A percentile compares a stretch with the other conserved stretches of the same genome.
Evolutionary conservation across 1,284 basidiomycete species (phyloP).

Genomic region (Puccinia hordei): DNA sequence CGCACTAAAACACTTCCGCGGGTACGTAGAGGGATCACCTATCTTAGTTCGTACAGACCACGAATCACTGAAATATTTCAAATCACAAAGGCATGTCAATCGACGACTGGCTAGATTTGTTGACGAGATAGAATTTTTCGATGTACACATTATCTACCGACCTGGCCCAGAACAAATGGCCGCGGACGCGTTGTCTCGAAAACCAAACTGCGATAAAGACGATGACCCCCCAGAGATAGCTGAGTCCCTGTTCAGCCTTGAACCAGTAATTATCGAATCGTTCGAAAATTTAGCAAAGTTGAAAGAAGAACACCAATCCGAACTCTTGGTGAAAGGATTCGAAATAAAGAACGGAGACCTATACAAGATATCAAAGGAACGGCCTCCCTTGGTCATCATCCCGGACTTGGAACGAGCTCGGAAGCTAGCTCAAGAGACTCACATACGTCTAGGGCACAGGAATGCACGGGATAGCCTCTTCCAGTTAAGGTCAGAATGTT

Average conservation of each 20-base stretch:
- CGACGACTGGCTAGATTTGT: not conserved
- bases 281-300: not conserved
- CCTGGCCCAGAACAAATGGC: slow-evolving; percentile 13
- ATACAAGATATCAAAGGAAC: not conserved
- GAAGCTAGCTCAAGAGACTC: not conserved
- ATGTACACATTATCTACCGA: slow-evolving; percentile 1
- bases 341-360: not conserved
- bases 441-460: not conserved
- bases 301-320: not conserved
- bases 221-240: slow-evolving; percentile 8
- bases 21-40: slow-evolving; percentile 15
- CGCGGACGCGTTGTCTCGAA: slow-evolving; percentile 12
- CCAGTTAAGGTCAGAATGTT: not conserved
- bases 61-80: slow-evolving; percentile 27
- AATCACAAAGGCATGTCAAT: slow-evolving; percentile 4
- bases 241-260: not conserved
- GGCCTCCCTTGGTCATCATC: not conserved
- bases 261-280: not conserved
- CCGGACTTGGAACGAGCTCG: not conserved
- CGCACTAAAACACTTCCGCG: slow-evolving; percentile 14
- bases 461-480: not conserved
- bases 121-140: slow-evolving; percentile 11
- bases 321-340: too few relatives aligned
- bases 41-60: slow-evolving; percentile 12
- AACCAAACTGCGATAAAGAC: not conserved